Evolutionary conservation across 495 filamentous ascomycete genomes (phyloP), one percentile per base, ranked within the genome.

Genomic region (Aspergillus ostianus): DNA sequence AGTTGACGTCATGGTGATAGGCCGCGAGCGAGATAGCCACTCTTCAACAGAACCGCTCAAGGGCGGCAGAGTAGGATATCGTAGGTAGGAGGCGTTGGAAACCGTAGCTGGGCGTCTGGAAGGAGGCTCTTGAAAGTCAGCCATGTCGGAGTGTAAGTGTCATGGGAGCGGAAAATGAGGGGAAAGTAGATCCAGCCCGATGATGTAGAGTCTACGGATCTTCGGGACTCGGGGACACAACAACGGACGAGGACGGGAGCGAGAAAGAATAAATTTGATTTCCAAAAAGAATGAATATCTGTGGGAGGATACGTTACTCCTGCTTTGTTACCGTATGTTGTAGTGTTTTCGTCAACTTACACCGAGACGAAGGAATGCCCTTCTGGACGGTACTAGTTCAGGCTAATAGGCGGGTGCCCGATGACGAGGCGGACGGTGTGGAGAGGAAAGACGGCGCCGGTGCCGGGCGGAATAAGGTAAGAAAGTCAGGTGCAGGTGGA

Each of bases 11-110:
- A 79, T 79, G 57, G 62, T 73, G 64, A 73, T 71, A 7, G 73
- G 76, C 53, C 74, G 70, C 50, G 78, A 81, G 53, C 67, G 77
- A 52, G 77, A 80, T 51, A 81, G 55, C 76, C 76, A 79, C 76
- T 80, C 75, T 61, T 80, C 71, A 8, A 80, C 77, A 50, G 77
- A 79, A 41, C 67, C 75, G 57, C 71, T 73, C n/a, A 79, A 58
- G 21, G 77, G 75, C 56, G 77, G 77, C 53, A 75, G 61, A 50
- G 77, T 80, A 19, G 77, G 77, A 60, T 80, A 80, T 58, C 68
- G 77, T 30, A 80, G 71, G 56, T 68, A 71, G 21, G 74, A 71
- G 41, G 67, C 59, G 49, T 63, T 55, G 26, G 69, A 64, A 61
- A 67, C 58, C 62, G 66, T 66, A 46, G 60, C 55, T 10, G 66